Evolutionary conservation across 495 filamentous ascomycete genomes (phyloP), one percentile per base, ranked within the genome.

Genomic region (Emericellopsis terricola): DNA sequence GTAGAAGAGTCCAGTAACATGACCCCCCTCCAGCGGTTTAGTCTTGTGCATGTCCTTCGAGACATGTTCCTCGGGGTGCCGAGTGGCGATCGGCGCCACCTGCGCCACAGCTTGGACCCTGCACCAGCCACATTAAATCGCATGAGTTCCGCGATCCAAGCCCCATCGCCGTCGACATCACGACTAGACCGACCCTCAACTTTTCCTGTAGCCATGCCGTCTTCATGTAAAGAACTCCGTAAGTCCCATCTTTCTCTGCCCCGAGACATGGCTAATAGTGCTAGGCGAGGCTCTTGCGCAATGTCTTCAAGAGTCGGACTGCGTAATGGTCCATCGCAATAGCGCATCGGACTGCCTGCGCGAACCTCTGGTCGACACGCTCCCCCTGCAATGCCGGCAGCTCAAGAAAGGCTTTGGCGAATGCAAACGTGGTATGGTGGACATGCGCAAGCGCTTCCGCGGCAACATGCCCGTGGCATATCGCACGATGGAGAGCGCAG

Each of bases 361-460:
- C 18, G 64, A 72, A 13, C 89, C 87, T 0, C 66, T 86, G 19
- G 55, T 64, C 47, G 74, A 89, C 19, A 71, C 73, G 8, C 69
- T 96, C 11, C 89, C 89, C 11, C 74, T 68, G 20, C 72, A 73
- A 56, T 97, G 89, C 52, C 89, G 91, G 53, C 91, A 94, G 52
- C 65, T 97, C 36, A 79, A 82, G 53, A 82, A 78, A 51, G 86
- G 82, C 19, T 94, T 89, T 48, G 76, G 78, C 50, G 77, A 94
- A 50, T 97, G 89, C 72, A 91, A 92, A 48, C 78, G 86, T 36
- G 89, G 91, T 33, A 72, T 91, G 74, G 71, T 96, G 47, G 89
- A 97, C 57, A 97, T 97, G 91, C 78, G 91, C 49, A 97, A 97
- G 57, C 77, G 91, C 15, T 96, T 97, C 60, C 70, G 91, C 28